Evolutionary conservation across 768 basidiomycete genomes (phyloP).

Genomic region (Auricularia heimuer): DNA sequence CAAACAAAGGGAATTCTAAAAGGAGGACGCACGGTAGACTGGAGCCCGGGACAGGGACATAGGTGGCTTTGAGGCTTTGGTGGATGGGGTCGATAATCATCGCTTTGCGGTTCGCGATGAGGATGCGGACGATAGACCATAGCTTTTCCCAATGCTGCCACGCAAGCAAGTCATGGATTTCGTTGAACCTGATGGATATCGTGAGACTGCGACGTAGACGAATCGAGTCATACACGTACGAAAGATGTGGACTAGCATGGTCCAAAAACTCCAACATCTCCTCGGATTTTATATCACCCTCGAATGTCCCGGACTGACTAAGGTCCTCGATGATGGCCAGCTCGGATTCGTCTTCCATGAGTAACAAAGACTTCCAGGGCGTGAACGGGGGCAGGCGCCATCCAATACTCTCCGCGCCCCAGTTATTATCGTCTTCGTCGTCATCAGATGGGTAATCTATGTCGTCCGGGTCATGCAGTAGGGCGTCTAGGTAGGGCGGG

Average conservation of each 20-base stretch:
- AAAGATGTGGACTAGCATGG: conserved; percentile 60
- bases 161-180: conserved; percentile 71
- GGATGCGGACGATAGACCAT: conserved; percentile 84
- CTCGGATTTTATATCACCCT: conserved; percentile 58
- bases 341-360: conserved; percentile 32
- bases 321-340: conserved; percentile 52
- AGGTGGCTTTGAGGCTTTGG: conserved; percentile 53
- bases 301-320: conserved; percentile 45
- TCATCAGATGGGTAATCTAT: conserved; percentile 52
- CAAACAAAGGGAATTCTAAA: not conserved
- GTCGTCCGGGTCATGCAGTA: conserved; percentile 47
- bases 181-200: conserved; percentile 44
- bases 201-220: not conserved
- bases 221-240: conserved; percentile 37
- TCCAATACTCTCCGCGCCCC: conserved; percentile 62
- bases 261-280: conserved; percentile 69
- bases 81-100: conserved; percentile 85
- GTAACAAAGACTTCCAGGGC: conserved; percentile 88
- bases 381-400: conserved; percentile 65
- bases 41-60: conserved; percentile 61
- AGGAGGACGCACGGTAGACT: conserved; percentile 42
- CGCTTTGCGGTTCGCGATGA: conserved; percentile 83
- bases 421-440: conserved; percentile 39
- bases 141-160: conserved; percentile 79
- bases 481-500: conserved; percentile 65